Conservation (phyloP, 345 rosid species). For the Eucalyptus melliodora region DNA sequence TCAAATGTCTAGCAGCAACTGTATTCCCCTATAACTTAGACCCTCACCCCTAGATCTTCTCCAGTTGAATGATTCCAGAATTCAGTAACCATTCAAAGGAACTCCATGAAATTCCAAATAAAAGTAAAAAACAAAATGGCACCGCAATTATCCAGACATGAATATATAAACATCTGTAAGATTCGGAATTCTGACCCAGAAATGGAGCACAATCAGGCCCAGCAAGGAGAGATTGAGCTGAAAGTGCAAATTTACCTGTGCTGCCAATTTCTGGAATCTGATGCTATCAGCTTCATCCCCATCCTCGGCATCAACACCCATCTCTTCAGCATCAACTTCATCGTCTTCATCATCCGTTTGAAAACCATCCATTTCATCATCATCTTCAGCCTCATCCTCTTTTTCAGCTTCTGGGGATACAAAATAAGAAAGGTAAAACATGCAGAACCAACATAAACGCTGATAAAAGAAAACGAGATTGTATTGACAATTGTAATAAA, state of each 20-base stretch:
- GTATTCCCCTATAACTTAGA: not conserved
- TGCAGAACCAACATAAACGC: not conserved
- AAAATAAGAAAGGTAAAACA: not conserved
- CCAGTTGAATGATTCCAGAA: not conserved
- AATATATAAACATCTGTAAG: not conserved
- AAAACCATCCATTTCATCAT: slow-evolving; percentile 92
- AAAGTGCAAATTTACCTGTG: slow-evolving; percentile 49
- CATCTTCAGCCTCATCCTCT: slow-evolving; percentile 70
- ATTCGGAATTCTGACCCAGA: not conserved
- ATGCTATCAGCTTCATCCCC: slow-evolving; percentile 89
- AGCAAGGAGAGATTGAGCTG: not conserved
- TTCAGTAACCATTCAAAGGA: not conserved
- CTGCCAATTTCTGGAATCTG: slow-evolving; percentile 75
- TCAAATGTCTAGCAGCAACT: not conserved
- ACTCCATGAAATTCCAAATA: not conserved
- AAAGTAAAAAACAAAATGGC: not conserved
- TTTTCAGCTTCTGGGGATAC: slow-evolving; percentile 67
- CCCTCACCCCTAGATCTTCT: not conserved
- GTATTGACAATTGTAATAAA: not conserved
- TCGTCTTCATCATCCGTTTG: slow-evolving; percentile 81
- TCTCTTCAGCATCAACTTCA: slow-evolving; percentile 89
- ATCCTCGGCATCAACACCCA: slow-evolving; percentile 91
- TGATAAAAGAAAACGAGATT: not conserved
- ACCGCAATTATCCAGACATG: not conserved
- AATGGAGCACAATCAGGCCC: not conserved